Base-by-base conservation (phyloP, 2,329 filamentous ascomycete species). In the Paecilomyces sp. region DNA sequence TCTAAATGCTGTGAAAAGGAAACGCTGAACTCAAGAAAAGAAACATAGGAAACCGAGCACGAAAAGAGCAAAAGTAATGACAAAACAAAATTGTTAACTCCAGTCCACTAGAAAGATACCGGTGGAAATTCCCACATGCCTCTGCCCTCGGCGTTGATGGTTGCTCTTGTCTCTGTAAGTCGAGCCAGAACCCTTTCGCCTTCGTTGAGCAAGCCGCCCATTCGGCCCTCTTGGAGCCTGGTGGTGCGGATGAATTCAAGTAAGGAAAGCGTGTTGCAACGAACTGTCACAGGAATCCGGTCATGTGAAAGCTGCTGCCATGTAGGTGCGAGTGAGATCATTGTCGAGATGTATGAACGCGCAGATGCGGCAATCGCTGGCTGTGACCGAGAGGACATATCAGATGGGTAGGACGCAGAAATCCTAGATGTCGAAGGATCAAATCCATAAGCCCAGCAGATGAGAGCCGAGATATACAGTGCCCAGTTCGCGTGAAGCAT, bases 131-230 rank as follows among this genome's bases (percentile, higher is more conserved):
- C 64, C 63, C 65, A 68, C 60, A 70, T 62, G 41, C 63, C 60
- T 61, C 66, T 67, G 28, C 56, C 59, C 54, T 64, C 61, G 57
- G 64, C 64, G 24, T 57, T 47, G 6, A 18, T 30, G 15, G 54
- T 30, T 34, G 34, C 53, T 33, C 55, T 56, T 9, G 54, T 55
- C 58, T 73, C 70, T 18, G 65, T 64, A 24, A 74, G 65, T 56
- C 70, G 66, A 58, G 63, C 65, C 56, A 75, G 61, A 12, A 74
- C 72, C 54, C 65, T 58, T 56, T 71, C 68, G 15, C 67, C 72
- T 62, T 74, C 70, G 57, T 71, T 72, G 65, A 74, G 65, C n/a
- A 74, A 64, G 7, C 72, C 72, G n/a, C 70, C 70, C 51, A 71
- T 61, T 41, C 65, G 59, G 47, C 62, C 62, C 52, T 59, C 60